Base-by-base conservation (phyloP, 2,329 filamentous ascomycete genomes). In the Zymoseptoria passerinii region DNA sequence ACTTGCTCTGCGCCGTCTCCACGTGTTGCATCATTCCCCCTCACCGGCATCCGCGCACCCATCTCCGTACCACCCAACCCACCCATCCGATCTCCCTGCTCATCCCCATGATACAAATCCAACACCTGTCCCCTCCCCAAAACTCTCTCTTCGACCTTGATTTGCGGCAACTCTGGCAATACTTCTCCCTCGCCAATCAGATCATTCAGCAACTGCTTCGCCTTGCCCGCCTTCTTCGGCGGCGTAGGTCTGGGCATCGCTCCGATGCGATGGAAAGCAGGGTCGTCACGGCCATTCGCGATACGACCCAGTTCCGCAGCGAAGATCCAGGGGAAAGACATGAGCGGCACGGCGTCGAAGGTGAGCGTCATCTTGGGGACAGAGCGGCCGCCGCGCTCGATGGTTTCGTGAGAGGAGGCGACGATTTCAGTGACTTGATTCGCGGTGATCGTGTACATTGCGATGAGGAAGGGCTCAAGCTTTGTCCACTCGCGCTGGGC, bases 251-350 rank as follows among this genome's bases (percentile, higher is more conserved):
- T 56, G 2, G 62, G 53, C 54, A 53, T 61, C 2, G 61, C 54
- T 7, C 50, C 48, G n/a, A 56, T 48, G 1, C 52, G 48, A 16
- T 54, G 16, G 9, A n/a, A 35, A 23, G 28, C 27, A 28, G 23
- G 29, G 48, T 61, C 60, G 8, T 57, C 62, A 1, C 55, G 56
- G 51, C 69, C 73, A 27, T 75, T 83, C 1, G 87, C 88, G 65
- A 95, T 85, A 52, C 80, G 80, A 1, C 87, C 86, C 3, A 95
- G 77, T 59, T 90, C 82, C 50, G 81, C 80, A 10, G 85, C 80
- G 63, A 97, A 95, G 1, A 97, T 77, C 94, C 94, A 99, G 0
- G 94, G 92, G 66, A 96, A 97, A 59, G 87, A 94, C 66, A 96
- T 94, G 8, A 97, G 77, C 0, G 94, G 92, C 79, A 91, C 87